Conservation (phyloP, 805 yeast species). For the Yamadazyma endophytica region DNA sequence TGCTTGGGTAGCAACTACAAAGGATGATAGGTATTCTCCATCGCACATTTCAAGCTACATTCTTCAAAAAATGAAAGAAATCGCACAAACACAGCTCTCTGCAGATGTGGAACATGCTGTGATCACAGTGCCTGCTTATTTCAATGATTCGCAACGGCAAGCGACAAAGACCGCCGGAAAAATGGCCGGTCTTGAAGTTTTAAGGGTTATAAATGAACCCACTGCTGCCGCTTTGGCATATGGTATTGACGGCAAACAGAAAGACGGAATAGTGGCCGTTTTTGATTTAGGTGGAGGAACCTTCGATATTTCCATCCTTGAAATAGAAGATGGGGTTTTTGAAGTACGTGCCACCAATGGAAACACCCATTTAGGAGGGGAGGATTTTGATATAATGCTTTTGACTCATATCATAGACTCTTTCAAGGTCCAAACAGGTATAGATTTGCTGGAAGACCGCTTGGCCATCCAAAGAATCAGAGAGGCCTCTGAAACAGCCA, state of each 20-base stretch:
- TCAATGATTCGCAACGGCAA: slow-evolving; percentile 74
- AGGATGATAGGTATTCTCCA: slow-evolving; percentile 52
- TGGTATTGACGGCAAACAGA: slow-evolving; percentile 55
- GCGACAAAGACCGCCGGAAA: slow-evolving; percentile 80
- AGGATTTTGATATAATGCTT: slow-evolving; percentile 72
- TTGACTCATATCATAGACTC: slow-evolving; percentile 52
- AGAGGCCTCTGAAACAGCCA: slow-evolving; percentile 75
- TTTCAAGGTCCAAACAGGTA: slow-evolving; percentile 48
- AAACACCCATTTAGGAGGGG: slow-evolving; percentile 83
- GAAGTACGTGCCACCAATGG: slow-evolving; percentile 83
- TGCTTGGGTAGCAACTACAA: slow-evolving; percentile 58
- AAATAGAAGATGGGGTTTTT: slow-evolving; percentile 76
- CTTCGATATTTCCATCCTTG: slow-evolving; percentile 73
- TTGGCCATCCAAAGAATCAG: slow-evolving; percentile 69
- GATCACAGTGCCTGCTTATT: slow-evolving; percentile 81
- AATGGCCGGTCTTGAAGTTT: slow-evolving; percentile 69
- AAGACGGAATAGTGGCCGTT: slow-evolving; percentile 52
- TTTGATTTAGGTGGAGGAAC: slow-evolving; percentile 87
- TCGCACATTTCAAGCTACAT: slow-evolving; percentile 68
- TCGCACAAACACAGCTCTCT: slow-evolving; percentile 54
- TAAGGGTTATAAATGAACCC: slow-evolving; percentile 78
- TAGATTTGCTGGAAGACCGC: slow-evolving; percentile 48
- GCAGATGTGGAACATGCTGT: slow-evolving; percentile 62
- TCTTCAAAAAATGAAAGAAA: slow-evolving; percentile 58
- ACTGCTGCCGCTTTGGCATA: slow-evolving; percentile 85